Evolutionary conservation across 2,329 filamentous ascomycete genomes (phyloP), one percentile per base, ranked within the genome.

Genomic region (Aspergillus thermomutatus): DNA sequence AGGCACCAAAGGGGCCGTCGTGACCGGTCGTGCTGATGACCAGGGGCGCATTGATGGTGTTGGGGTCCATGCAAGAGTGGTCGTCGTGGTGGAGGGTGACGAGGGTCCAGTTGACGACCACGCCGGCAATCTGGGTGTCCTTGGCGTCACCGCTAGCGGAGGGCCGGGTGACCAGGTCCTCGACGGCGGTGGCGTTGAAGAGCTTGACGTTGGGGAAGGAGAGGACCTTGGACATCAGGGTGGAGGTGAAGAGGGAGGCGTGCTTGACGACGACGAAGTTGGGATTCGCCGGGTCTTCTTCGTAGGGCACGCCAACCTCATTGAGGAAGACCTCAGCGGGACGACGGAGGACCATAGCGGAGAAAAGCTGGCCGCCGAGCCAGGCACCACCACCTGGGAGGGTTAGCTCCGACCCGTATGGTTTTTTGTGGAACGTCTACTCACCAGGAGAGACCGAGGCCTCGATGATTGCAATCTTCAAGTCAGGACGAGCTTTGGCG

Each of bases 91-190:
- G 88, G 82, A 93, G 89, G 46, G 87, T 85, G 50, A 96, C 92
- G 26, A 96, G 83, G 1, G 92, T 96, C 92, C 92, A 97, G 83
- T 97, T 97, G 69, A 91, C 95, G 54, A 97, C 92, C 1, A 96
- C 92, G 67, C 92, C 92, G 8, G 91, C 89, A 63, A 96, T 87
- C 61, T 89, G 86, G 46, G 95, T 77, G 9, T 79, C 77, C 2
- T 77, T 76, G 1, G 75, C 71, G 53, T 73, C 78, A 21, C 80
- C 78, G 41, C 75, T 78, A 45, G 75, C 71, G 49, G 77, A 75
- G 11, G 84, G 84, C 47, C 92, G 89, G 21, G 92, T 96, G 76
- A 97, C 93, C 61, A 97, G 81, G 69, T 97, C 92, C 78, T 97
- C 92, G 46, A 97, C 92, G 21, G 89, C 83, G 37, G 92, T 96